Evolutionary conservation across 495 filamentous ascomycete genomes (phyloP), one percentile per base, ranked within the genome.

Genomic region (Gamarada debralockiae): DNA sequence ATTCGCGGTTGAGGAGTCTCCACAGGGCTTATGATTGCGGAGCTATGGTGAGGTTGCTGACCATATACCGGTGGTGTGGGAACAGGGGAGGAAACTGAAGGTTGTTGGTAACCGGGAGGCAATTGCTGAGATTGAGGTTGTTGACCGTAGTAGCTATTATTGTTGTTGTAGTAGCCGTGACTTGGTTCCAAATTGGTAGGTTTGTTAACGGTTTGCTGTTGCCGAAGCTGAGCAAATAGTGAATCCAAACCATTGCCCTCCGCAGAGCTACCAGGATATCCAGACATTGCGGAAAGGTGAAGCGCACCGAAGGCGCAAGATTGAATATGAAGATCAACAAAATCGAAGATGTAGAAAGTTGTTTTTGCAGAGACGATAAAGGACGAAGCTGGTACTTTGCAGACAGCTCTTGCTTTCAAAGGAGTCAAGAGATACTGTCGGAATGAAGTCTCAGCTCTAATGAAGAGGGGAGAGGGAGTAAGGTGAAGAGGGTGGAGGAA

Each of bases 11-110:
- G 72, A 43, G 70, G 72, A 45, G 70, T 73, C 55, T 67, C 67
- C 56, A 72, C 64, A 7, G 74, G 76, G 56, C 75, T 78, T 37
- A 76, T 59, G 48, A 77, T 70, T 49, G 78, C 72, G 33, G 76
- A 78, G 40, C 63, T 67, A 63, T 78, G 72, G 45, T 68, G 72
- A 49, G 74, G 73, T 27, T 53, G 58, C 21, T 69, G 70, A 29
- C 66, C 67, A 48, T 70, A 69, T 24, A 63, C 56, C 12, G 74
- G 72, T n/a, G 74, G 69, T 37, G 70, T 65, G 2, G 67, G 63
- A 7, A 75, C 65, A 2, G 75, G 63, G 12, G 75, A 73, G 13
- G 54, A 53, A 20, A 61, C 58, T 8, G 55, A 56, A 20, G 73
- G 73, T n/a, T 73, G 74, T 55, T 77, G 69, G 39, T 70, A 74